A percentile compares a stretch with the other conserved stretches of the same genome.
Conservation (phyloP, 176 grass and related monocot genomes). For the Lolium rigidum region DNA sequence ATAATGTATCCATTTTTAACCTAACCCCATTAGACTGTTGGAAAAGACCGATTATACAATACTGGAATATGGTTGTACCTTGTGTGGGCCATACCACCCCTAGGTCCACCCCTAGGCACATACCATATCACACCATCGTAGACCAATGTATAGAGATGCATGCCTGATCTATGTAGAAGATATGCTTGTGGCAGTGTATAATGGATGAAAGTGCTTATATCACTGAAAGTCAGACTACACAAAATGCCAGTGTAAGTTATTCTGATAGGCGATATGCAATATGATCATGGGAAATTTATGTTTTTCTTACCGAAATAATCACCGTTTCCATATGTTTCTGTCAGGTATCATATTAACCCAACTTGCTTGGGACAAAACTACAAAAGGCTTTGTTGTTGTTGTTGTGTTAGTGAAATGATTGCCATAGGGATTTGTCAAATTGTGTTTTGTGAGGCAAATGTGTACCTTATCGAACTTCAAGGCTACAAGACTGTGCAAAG, state of each 20-base stretch:
- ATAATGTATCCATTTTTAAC: neutral
- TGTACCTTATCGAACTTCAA: neutral
- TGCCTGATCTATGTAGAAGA: conserved; percentile 5
- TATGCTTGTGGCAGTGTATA: neutral
- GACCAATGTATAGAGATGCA: neutral
- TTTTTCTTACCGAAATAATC: neutral
- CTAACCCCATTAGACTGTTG: neutral
- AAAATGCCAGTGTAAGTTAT: neutral
- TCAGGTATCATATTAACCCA: too few species aligned
- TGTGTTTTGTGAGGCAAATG: neutral
- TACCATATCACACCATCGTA: neutral
- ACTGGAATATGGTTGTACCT: neutral
- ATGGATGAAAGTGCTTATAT: neutral
- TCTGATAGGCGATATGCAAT: too few species aligned
- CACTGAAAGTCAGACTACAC: neutral
- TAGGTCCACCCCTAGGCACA: too few species aligned
- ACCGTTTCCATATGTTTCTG: too few species aligned
- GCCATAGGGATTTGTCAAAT: neutral
- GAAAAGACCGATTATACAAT: neutral
- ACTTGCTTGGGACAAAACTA: too few species aligned
- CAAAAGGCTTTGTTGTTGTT: too few species aligned
- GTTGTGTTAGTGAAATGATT: too few species aligned
- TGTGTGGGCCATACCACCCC: neutral
- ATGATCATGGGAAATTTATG: neutral
- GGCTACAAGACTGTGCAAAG: neutral